These are phyloP conservation scores for Macrophomina pseudophaseolina DNA, from an alignment of 2,329 filamentous ascomycete species.

Conservation along the genomic window DNA sequence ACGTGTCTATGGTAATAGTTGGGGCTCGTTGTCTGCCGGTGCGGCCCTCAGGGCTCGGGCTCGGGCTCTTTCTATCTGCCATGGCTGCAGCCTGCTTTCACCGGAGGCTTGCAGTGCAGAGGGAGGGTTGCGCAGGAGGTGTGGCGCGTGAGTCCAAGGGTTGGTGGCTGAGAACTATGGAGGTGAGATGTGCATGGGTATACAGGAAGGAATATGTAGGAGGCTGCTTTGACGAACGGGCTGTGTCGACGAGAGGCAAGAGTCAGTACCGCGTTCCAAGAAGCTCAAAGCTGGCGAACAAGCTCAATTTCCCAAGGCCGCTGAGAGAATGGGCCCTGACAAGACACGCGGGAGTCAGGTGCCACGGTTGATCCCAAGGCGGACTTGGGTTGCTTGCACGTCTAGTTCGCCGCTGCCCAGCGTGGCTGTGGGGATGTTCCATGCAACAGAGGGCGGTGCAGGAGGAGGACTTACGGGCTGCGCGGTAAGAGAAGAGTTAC, in stretches of 20 bases:
- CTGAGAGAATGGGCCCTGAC: background rate
- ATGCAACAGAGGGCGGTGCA: slow-evolving; percentile 10
- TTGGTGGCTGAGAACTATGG: slow-evolving; percentile 18
- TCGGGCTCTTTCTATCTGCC: slow-evolving; percentile 35
- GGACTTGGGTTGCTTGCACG: background rate
- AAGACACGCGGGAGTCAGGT: background rate
- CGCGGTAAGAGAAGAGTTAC: slow-evolving; percentile 6
- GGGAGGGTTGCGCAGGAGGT: slow-evolving; percentile 6
- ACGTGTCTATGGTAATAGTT: slow-evolving; percentile 60
- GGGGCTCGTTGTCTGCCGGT: slow-evolving; percentile 50
- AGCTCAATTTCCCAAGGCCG: background rate
- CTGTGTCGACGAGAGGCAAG: slow-evolving; percentile 11
- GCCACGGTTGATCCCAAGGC: slow-evolving; percentile 23
- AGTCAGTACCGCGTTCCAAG: slow-evolving; percentile 13
- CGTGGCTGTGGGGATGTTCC: background rate
- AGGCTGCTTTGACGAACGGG: slow-evolving; percentile 3
- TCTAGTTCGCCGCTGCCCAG: slow-evolving; percentile 6
- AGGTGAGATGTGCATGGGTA: slow-evolving; percentile 25
- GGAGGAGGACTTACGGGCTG: slow-evolving; percentile 15
- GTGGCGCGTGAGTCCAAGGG: slow-evolving; percentile 8
- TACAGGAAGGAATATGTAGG: slow-evolving; percentile 23
- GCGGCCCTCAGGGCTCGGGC: slow-evolving; percentile 29
- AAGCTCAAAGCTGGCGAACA: background rate
- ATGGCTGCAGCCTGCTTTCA: slow-evolving; percentile 31
- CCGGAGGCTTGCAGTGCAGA: slow-evolving; percentile 2